Percentiles rank a stretch among this genome's conserved stretches.
phyloP scores from a whole-genome alignment of 2,329 filamentous ascomycete species.

The Fusarium sp. region DNA sequence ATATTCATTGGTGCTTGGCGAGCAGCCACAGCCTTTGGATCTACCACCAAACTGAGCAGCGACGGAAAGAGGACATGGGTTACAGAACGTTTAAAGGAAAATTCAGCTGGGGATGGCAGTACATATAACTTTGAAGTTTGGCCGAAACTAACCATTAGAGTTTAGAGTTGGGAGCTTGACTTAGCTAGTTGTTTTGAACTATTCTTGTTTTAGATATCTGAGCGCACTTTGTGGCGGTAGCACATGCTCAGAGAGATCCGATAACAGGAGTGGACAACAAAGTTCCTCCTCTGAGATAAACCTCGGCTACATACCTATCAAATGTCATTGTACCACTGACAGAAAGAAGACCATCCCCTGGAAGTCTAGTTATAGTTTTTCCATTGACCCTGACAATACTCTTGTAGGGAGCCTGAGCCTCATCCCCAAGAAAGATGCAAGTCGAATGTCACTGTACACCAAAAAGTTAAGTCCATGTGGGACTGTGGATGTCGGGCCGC shows the following conservation, averaged over 20 bases:
- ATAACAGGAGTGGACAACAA: neutral
- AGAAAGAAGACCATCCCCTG: too few species aligned
- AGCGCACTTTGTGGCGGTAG: neutral
- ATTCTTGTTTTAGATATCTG: neutral
- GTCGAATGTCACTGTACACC: neutral
- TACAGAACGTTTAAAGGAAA: neutral
- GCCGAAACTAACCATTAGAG: neutral
- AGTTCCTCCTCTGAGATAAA: neutral
- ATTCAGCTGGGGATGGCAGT: neutral
- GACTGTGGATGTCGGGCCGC: neutral
- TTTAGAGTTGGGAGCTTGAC: neutral
- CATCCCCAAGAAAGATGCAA: too few species aligned
- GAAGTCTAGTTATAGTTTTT: too few species aligned
- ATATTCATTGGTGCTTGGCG: neutral
- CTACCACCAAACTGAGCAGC: neutral
- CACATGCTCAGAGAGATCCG: neutral
- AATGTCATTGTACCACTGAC: accelerated
- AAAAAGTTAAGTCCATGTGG: neutral
- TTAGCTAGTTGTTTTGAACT: neutral
- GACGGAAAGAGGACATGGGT: neutral
- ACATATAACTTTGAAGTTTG: neutral
- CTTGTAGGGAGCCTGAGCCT: too few species aligned
- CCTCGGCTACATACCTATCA: neutral
- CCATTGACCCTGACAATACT: too few species aligned
- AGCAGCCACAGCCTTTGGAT: neutral